phyloP scores from a whole-genome alignment of 352 stramenopile species.

The Pythium insidiosum region DNA sequence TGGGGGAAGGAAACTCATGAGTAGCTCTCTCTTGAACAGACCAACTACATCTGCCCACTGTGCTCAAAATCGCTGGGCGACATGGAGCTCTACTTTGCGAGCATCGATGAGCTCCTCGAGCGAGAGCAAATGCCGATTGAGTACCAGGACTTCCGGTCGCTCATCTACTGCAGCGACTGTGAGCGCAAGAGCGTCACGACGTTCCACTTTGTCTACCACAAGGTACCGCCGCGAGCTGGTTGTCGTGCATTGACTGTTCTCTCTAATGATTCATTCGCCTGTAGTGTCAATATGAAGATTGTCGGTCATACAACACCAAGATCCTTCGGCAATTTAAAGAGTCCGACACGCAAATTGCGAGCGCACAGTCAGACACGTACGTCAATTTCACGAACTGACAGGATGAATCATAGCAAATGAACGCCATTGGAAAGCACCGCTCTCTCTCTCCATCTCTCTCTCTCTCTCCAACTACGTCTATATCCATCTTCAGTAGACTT shows the following conservation, averaged over 20 bases:
- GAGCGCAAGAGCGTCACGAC: slow-evolving; percentile 76
- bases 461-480: background rate
- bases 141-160: slow-evolving; percentile 62
- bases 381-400: slow-evolving; percentile 26
- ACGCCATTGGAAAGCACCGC: too few species aligned
- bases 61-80: slow-evolving; percentile 94
- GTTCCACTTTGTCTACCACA: slow-evolving; percentile 87
- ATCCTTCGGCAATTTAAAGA: slow-evolving; percentile 71
- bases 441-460: too few species aligned
- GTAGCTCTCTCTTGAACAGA: too few species aligned
- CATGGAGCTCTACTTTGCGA: slow-evolving; percentile 88
- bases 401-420: too few species aligned
- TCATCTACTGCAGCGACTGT: slow-evolving; percentile 85
- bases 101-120: slow-evolving; percentile 76
- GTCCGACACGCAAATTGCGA: slow-evolving; percentile 24
- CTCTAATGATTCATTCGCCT: background rate
- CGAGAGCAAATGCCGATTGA: slow-evolving; percentile 74
- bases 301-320: slow-evolving; percentile 82
- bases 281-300: slow-evolving; percentile 70
- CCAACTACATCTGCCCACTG: slow-evolving; percentile 92
- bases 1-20: too few species aligned
- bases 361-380: slow-evolving; percentile 21
- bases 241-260: background rate
- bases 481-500: background rate
- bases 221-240: slow-evolving; percentile 26